Evolutionary conservation across 169 alveolate genomes (phyloP).

Genomic region (Babesia sp.): DNA sequence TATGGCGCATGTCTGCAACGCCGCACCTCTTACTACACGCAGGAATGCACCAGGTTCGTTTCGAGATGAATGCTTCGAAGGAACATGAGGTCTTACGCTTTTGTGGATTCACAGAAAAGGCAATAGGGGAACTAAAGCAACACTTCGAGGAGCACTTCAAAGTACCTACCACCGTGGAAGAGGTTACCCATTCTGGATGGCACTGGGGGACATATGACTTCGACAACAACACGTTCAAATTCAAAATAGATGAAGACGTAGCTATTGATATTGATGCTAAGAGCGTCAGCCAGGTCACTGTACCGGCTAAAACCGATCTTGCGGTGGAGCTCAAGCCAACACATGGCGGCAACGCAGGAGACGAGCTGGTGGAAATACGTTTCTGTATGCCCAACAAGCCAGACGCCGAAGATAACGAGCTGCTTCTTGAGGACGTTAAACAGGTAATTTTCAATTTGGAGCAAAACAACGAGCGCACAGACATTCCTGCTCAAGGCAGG

Average conservation of each 20-base stretch:
- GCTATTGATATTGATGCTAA: slow-evolving; percentile 81
- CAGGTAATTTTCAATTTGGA: slow-evolving; percentile 56
- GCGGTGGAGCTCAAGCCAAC: slow-evolving; percentile 81
- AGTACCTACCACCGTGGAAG: slow-evolving; percentile 58
- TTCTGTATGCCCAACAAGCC: slow-evolving; percentile 71
- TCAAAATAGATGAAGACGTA: slow-evolving; percentile 74
- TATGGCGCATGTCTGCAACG: neutral
- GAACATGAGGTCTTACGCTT: slow-evolving; percentile 69
- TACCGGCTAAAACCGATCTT: slow-evolving; percentile 84
- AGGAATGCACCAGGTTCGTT: slow-evolving; percentile 76
- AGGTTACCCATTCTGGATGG: slow-evolving; percentile 83
- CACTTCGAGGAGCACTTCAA: slow-evolving; percentile 83
- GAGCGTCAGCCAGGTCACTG: slow-evolving; percentile 80
- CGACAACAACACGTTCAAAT: slow-evolving; percentile 72
- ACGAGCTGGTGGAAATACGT: slow-evolving; percentile 73
- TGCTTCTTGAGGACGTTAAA: slow-evolving; percentile 69
- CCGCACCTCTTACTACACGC: neutral
- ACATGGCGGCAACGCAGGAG: slow-evolving; percentile 45
- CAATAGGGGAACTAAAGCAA: slow-evolving; percentile 74
- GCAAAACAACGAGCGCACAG: slow-evolving; percentile 49
- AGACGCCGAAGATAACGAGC: slow-evolving; percentile 72
- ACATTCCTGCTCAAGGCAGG: slow-evolving; percentile 88
- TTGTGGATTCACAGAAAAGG: slow-evolving; percentile 78
- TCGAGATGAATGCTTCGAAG: slow-evolving; percentile 72
- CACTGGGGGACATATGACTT: slow-evolving; percentile 88